Evolutionary conservation across 192 early-diverging fungal genomes (phyloP).

Genomic region (Phlyctochytrium arcticum): DNA sequence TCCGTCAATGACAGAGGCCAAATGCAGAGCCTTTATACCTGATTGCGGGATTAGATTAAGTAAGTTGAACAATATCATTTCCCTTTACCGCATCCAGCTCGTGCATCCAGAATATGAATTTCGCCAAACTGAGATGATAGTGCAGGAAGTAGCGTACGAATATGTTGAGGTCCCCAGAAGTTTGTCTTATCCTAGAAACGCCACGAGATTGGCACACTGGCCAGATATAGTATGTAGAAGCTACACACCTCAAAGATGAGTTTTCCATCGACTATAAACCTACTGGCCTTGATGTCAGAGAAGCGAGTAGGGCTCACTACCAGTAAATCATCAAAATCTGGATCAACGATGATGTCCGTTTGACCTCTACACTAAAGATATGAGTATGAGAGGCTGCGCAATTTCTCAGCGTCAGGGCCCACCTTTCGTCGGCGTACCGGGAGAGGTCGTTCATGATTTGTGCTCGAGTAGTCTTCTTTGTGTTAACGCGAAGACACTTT

Average conservation of each 20-base stretch:
- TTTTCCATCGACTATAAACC: slow-evolving; percentile 34
- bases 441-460: slow-evolving; percentile 58
- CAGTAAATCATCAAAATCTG: slow-evolving; percentile 46
- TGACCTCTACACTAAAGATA: background rate
- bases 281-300: slow-evolving; percentile 34
- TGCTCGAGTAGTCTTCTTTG: slow-evolving; percentile 55
- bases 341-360: slow-evolving; percentile 37
- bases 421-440: background rate
- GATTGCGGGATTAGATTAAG: slow-evolving; percentile 4
- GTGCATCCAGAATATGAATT: slow-evolving; percentile 40
- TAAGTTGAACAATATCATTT: background rate
- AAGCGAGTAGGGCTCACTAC: slow-evolving; percentile 36
- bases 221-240: background rate
- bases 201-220: background rate
- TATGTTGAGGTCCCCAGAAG: slow-evolving; percentile 37
- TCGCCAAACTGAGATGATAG: background rate
- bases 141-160: slow-evolving; percentile 16
- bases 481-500: slow-evolving; percentile 81
- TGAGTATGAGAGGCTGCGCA: background rate
- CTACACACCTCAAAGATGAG: slow-evolving; percentile 42
- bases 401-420: background rate
- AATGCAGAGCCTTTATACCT: slow-evolving; percentile 85
- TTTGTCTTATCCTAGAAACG: slow-evolving; percentile 44
- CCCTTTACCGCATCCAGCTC: slow-evolving; percentile 46
- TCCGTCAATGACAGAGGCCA: slow-evolving; percentile 77